phyloP scores from a whole-genome alignment of 78 protist genomes.

The Creolimax fragrantissima region DNA sequence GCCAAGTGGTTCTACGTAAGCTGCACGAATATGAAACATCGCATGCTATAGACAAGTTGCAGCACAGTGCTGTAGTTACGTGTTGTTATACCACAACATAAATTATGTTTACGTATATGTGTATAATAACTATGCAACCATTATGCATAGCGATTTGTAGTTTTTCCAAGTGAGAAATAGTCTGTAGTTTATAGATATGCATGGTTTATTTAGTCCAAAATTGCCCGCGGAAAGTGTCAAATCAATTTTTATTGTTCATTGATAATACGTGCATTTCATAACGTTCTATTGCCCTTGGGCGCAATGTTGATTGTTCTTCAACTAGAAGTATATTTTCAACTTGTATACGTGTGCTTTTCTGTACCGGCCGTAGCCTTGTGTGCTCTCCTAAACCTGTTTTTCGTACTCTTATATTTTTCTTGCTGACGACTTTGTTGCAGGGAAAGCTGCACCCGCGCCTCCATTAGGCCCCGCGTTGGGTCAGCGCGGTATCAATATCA shows the following conservation, averaged over 20 bases:
- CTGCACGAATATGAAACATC: background rate
- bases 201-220: background rate
- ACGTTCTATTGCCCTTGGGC: too few species aligned
- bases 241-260: background rate
- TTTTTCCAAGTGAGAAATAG: background rate
- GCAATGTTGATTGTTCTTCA: too few species aligned
- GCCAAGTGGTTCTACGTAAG: background rate
- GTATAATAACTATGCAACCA: background rate
- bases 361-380: too few species aligned
- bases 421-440: background rate
- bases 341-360: too few species aligned
- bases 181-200: background rate
- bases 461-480: slow-evolving; percentile 5
- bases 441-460: slow-evolving; percentile 15
- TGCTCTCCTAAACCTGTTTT: background rate
- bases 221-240: background rate
- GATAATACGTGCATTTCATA: background rate
- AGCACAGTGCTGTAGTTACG: too few species aligned
- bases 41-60: background rate
- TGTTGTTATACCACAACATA: background rate
- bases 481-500: background rate
- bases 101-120: background rate
- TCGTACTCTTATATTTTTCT: background rate
- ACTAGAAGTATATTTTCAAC: too few species aligned
- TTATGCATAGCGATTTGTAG: background rate